Conservation (phyloP, 148 eudicot genomes). For the Fagopyrum tataricum region DNA sequence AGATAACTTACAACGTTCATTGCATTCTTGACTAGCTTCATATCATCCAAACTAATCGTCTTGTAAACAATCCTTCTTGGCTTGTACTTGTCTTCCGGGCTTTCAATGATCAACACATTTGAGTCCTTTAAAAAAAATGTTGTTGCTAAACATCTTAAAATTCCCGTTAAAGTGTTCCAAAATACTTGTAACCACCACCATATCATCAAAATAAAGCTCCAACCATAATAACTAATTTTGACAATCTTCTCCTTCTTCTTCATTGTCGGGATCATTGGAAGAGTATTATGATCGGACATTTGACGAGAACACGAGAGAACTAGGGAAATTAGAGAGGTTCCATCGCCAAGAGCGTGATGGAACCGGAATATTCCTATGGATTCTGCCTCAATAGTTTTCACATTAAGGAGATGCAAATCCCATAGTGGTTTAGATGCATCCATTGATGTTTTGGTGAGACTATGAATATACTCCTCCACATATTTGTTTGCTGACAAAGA, state of each 20-base stretch:
- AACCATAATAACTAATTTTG: neutral
- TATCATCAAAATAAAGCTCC: conserved; percentile 2
- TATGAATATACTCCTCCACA: conserved; percentile 7
- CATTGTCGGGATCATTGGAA: neutral
- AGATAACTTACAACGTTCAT: conserved; percentile 37
- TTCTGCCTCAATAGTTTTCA: neutral
- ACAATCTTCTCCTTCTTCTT: neutral
- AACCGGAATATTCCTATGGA: neutral
- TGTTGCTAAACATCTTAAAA: conserved; percentile 27
- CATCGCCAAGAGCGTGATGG: conserved; percentile 15
- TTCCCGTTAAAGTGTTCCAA: conserved; percentile 33
- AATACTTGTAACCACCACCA: conserved; percentile 21
- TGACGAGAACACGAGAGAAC: neutral
- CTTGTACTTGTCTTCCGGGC: neutral
- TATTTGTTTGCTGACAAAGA: neutral
- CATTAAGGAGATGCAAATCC: conserved; percentile 5
- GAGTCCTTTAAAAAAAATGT: conserved; percentile 40
- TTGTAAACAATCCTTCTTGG: conserved; percentile 36
- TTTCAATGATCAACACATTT: conserved; percentile 32
- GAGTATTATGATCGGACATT: neutral
- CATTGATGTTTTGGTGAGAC: conserved; percentile 5
- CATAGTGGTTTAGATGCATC: conserved; percentile 2
- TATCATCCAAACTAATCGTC: conserved; percentile 39
- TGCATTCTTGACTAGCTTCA: conserved; percentile 53
- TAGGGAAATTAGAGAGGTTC: conserved; percentile 6